Percentiles rank a stretch among this genome's conserved stretches.
These are phyloP conservation scores for Cordyceps farinosa DNA, from an alignment of 2,329 filamentous ascomycete species.

Conservation along the genomic window DNA sequence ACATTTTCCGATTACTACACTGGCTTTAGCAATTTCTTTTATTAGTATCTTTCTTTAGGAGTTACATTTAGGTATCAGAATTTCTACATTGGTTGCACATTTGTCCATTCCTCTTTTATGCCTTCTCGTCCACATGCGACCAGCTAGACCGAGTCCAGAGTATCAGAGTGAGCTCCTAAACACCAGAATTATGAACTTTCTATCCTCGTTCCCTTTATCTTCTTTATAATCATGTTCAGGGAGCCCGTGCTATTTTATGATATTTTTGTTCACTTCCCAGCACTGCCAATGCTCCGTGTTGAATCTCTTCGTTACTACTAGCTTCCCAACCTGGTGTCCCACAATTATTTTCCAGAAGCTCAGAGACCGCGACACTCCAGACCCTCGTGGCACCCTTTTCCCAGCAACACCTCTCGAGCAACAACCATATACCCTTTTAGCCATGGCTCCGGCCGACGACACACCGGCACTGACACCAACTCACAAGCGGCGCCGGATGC, in stretches of 20 bases:
- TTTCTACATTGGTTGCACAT: no score
- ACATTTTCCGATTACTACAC: no score
- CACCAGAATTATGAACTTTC: rapidly evolving
- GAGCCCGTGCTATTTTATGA: background rate
- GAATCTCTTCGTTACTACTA: background rate
- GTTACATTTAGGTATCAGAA: no score
- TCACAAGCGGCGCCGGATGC: conserved; percentile 34
- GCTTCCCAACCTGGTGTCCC: background rate
- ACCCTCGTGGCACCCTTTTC: background rate
- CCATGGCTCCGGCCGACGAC: conserved; percentile 31
- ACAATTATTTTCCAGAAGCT: conserved; percentile 13
- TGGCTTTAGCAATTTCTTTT: no score
- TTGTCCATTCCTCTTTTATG: no score
- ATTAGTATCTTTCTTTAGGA: no score
- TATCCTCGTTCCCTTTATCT: background rate
- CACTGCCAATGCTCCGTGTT: background rate
- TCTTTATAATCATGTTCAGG: no score
- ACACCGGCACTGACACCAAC: conserved; percentile 26
- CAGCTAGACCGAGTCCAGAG: no score
- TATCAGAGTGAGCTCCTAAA: no score
- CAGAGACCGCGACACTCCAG: background rate
- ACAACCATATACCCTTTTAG: background rate
- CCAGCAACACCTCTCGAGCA: background rate
- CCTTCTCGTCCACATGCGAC: no score
- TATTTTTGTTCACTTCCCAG: background rate